Conservation (phyloP, 2,329 filamentous ascomycete genomes). For the Lecanicillium sp. region DNA sequence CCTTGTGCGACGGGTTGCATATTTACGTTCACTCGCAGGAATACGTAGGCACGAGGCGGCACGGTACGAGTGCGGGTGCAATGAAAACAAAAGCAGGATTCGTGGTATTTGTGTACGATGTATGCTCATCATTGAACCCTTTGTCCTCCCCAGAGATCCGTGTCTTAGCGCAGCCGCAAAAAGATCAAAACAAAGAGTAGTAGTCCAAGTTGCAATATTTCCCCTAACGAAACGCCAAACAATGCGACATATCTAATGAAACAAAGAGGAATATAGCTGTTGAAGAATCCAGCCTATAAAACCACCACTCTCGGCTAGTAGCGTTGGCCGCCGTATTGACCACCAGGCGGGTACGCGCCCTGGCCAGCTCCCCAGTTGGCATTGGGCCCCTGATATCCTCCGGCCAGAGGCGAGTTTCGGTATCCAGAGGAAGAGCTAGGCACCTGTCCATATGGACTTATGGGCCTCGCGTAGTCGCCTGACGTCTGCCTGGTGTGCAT, state of each 20-base stretch:
- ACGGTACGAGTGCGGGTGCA: too few relatives aligned
- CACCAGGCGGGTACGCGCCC: background rate
- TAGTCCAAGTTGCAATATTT: slow-evolving; percentile 3
- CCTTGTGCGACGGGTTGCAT: too few relatives aligned
- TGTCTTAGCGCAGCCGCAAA: too few relatives aligned
- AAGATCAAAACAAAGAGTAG: background rate
- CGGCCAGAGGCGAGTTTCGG: slow-evolving; percentile 42
- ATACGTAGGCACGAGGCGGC: background rate
- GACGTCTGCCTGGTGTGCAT: slow-evolving; percentile 37
- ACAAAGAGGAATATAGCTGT: background rate
- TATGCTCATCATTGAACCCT: background rate
- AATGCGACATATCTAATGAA: slow-evolving; percentile 4
- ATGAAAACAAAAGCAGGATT: too few relatives aligned
- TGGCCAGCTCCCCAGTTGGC: slow-evolving; percentile 5
- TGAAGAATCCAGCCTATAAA: background rate
- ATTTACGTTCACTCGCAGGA: too few relatives aligned
- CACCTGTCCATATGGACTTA: slow-evolving; percentile 43
- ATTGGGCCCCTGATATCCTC: slow-evolving; percentile 3
- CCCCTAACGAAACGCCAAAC: slow-evolving; percentile 6
- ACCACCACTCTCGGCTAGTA: too few relatives aligned
- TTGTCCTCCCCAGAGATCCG: too few relatives aligned
- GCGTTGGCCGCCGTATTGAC: slow-evolving; percentile 10
- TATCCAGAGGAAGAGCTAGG: slow-evolving; percentile 38
- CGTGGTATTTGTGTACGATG: background rate
- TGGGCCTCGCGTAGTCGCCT: slow-evolving; percentile 39